Conservation (phyloP, 306 rosid species). For the Macrotyloma uniflorum region DNA sequence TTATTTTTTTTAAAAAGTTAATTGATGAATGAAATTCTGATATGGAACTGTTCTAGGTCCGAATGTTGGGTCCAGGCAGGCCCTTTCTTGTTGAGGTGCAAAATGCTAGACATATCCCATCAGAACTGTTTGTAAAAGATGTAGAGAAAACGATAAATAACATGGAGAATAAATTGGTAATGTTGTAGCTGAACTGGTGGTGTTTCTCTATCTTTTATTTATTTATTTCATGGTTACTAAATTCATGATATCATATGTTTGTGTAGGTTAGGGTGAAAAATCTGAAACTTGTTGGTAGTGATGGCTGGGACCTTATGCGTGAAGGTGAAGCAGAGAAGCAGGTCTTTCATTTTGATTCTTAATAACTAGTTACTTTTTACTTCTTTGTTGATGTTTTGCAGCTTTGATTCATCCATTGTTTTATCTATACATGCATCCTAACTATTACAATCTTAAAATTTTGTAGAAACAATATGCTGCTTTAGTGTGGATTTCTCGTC, state of each 20-base stretch:
- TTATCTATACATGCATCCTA: not conserved
- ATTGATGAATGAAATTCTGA: slow-evolving; percentile 37
- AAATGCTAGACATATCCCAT: slow-evolving; percentile 65
- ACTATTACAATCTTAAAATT: slow-evolving; percentile 26
- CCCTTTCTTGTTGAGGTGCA: slow-evolving; percentile 93
- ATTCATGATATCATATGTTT: slow-evolving; percentile 23
- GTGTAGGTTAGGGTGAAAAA: slow-evolving; percentile 79
- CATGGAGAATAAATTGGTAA: slow-evolving; percentile 73
- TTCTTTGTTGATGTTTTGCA: slow-evolving; percentile 8
- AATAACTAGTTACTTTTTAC: slow-evolving; percentile 13
- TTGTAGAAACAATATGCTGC: slow-evolving; percentile 92
- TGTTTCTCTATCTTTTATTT: slow-evolving; percentile 24
- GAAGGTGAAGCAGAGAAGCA: slow-evolving; percentile 98
- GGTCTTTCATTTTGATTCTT: slow-evolving; percentile 48
- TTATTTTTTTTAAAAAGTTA: slow-evolving; percentile 24
- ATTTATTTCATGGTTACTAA: slow-evolving; percentile 22
- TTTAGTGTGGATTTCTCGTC: slow-evolving; percentile 87
- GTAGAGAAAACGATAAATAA: slow-evolving; percentile 65
- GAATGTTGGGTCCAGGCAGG: slow-evolving; percentile 95
- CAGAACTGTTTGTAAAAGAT: slow-evolving; percentile 55
- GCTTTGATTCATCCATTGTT: not conserved
- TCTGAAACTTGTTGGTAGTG: slow-evolving; percentile 73
- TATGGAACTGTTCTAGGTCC: slow-evolving; percentile 59
- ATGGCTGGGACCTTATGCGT: slow-evolving; percentile 83
- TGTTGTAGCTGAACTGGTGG: slow-evolving; percentile 23